phyloP scores from a whole-genome alignment of 176 grass and related monocot species.

The Eleusine indica region DNA sequence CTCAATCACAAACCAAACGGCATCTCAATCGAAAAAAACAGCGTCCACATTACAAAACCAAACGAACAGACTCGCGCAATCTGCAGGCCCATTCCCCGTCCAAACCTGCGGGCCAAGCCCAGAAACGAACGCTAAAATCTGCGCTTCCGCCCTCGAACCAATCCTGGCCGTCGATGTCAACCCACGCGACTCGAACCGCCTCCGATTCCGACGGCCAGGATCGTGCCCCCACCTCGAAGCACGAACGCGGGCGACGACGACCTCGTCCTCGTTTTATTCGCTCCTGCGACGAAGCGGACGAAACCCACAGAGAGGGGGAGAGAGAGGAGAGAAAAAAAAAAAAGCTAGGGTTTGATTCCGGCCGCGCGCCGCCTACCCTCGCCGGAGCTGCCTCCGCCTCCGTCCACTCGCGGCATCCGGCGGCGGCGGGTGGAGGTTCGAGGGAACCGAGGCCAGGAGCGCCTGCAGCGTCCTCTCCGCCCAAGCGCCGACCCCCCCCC shows the following conservation, averaged over 20 bases:
- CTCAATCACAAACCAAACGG: too few species aligned
- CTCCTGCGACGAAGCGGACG: background rate
- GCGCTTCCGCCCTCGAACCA: background rate
- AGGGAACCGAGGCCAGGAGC: background rate
- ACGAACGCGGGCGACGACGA: background rate
- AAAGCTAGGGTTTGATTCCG: conserved; percentile 33
- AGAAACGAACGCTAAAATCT: background rate
- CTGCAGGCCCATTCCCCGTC: background rate
- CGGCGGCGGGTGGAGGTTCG: background rate
- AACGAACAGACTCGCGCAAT: background rate
- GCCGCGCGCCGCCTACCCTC: background rate
- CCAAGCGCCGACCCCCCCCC: background rate
- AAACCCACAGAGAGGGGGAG: background rate
- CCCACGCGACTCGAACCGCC: background rate
- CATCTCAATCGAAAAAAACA: too few species aligned
- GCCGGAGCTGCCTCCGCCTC: background rate
- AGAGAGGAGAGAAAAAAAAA: background rate
- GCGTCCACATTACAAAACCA: background rate
- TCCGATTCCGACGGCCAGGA: conserved; percentile 27
- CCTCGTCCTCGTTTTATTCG: conserved; percentile 4
- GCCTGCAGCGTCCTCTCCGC: background rate
- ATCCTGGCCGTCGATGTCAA: background rate
- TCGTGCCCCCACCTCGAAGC: background rate
- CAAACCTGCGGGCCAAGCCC: background rate
- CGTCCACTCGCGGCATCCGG: background rate